These are phyloP conservation scores for Niveomyces coronatus DNA, from an alignment of 2,329 filamentous ascomycete genomes.

Conservation along the genomic window DNA sequence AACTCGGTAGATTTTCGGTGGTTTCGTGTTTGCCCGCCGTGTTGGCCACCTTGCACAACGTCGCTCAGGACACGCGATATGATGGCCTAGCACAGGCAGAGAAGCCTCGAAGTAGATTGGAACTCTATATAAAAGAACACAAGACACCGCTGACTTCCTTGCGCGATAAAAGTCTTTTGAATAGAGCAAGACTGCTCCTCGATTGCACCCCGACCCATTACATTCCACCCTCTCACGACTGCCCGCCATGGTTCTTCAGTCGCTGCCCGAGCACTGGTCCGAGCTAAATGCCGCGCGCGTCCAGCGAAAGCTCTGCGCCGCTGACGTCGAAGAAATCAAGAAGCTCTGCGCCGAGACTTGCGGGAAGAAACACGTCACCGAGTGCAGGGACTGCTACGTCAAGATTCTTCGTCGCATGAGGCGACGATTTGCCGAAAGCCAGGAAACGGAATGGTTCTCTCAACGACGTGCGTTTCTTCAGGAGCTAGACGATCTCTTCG, in stretches of 20 bases:
- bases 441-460: conserved; percentile 41
- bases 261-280: conserved; percentile 29
- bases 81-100: no score
- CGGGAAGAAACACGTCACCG: conserved; percentile 29
- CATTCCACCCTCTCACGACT: conserved; percentile 5
- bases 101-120: not conserved
- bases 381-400: conserved; percentile 39
- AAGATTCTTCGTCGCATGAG: conserved; percentile 36
- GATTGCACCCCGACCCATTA: no score
- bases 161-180: no score
- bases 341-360: conserved; percentile 32
- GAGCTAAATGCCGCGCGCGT: conserved; percentile 24
- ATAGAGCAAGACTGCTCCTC: no score
- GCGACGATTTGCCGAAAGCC: conserved; percentile 23
- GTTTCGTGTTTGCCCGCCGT: no score
- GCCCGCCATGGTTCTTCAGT: conserved; percentile 11
- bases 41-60: no score
- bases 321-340: conserved; percentile 33
- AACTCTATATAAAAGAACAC: no score
- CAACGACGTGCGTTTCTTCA: conserved; percentile 37
- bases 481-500: conserved; percentile 38
- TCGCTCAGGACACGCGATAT: no score
- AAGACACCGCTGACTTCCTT: no score
- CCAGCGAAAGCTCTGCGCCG: conserved; percentile 26
- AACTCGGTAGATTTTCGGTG: conserved; percentile 5